Evolutionary conservation across 2,329 filamentous ascomycete species (phyloP), one percentile per base, ranked within the genome.

Genomic region (Bipolaris victoriae): DNA sequence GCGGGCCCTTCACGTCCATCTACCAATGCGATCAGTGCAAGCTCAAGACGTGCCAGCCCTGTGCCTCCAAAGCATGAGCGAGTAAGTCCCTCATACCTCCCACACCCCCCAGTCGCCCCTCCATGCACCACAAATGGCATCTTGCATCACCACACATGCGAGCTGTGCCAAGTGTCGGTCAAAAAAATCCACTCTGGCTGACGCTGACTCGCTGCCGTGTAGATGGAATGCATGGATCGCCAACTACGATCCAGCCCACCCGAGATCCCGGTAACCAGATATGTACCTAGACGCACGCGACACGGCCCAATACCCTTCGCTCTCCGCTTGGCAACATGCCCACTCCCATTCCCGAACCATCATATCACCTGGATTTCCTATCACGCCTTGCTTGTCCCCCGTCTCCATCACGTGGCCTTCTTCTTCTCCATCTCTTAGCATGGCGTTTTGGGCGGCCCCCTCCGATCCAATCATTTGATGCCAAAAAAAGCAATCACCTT

Each of bases 11-110:
- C 68, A 81, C 78, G 72, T 80, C 74, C 72, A 83, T 83, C 70
- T 82, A 75, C 64, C 80, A 83, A 65, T 83, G 81, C 70, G 63
- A 75, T 43, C 76, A 78, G 53, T 83, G 81, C 78, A 82, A 82
- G 70, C 70, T 82, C 57, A 82, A 82, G 76, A 78, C 78, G 6
- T 83, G 81, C 73, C 72, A 76, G 40, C 78, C 78, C 22, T 82
- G 80, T 73, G 75, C 77, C 3, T 63, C 72, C 55, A 81, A 82
- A 66, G 75, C 77, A 60, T 79, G 74, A 69, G 70, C 68, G 51
- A 62, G 68, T 65, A 18, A 33, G 15, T 45, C 50, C 48, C 36
- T 41, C 24, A 7, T 15, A 15, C 10, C 15, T 24, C 31, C 10
- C n/a, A 50, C 41, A 24, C 35, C 41, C 48, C 46, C 15, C 31